Evolutionary conservation across 371 early-diverging fungal genomes (phyloP), one percentile per base, ranked within the genome.

Genomic region (Coemansia sp.): DNA sequence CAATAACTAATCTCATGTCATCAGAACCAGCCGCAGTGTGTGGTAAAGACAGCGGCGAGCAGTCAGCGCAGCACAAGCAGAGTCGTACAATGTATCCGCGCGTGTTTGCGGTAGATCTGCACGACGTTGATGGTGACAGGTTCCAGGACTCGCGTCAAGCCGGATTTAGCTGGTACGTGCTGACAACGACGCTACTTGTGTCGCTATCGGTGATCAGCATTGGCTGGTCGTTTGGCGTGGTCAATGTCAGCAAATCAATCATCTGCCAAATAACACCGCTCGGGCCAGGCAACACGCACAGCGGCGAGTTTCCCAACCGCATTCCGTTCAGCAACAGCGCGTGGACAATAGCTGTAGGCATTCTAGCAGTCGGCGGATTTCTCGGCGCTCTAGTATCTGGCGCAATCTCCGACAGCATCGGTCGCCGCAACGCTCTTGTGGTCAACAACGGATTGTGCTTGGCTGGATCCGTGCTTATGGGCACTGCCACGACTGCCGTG

Each of bases 301-400:
- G 48, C 5, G 52, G 29, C 26, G 71, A 71, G 47, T 76, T 71
- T 18, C 68, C 72, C 42, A 47, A 34, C 24, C 67, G 92, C 74
- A 84, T 96, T 34, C 84, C 86, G n/a, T 91, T 95, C 91, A 78
- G 86, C 31, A 89, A 89, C 67, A 79, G 81, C 18, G 75, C 85
- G 58, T 94, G 86, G 77, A 84, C 86, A 1, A 71, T 92, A 3
- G 85, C 89, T 0, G 88, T 88, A 2, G 83, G 90, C 10, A 84
- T 89, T 40, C 78, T 92, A 61, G 83, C 84, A 0, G 82, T 89
- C 2, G 94, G 95, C 50, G 97, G 96, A 0, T 77, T 95, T 10
- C 5, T 92, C 1, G 96, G 95, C 7, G 90, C 91, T 0, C 76
- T 95, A 13, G 61, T 84, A 2, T 90, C 89, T 0, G 88, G 91